A percentile compares a stretch with the other conserved stretches of the same genome.
Conservation (phyloP, 164 flowering plant genomes). For the Nelumbo lutea region DNA sequence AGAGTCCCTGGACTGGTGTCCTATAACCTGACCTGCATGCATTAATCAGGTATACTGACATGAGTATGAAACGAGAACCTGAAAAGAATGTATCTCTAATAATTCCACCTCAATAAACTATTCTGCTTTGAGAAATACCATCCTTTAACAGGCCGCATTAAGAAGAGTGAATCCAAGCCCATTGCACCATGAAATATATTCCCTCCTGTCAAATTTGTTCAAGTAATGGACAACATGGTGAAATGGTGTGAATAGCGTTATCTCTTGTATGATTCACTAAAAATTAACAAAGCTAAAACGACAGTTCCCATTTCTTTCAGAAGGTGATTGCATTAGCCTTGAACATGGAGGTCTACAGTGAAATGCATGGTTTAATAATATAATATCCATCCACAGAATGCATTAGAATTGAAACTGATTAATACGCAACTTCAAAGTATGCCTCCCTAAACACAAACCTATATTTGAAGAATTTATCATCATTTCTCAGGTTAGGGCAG, state of each 20-base stretch:
- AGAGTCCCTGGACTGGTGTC: slow-evolving; percentile 73
- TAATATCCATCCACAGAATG: not conserved
- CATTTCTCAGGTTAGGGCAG: not conserved
- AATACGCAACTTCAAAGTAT: not conserved
- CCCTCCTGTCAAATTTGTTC: slow-evolving; percentile 55
- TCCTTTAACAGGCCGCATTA: slow-evolving; percentile 96
- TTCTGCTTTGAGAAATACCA: slow-evolving; percentile 46
- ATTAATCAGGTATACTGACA: slow-evolving; percentile 1
- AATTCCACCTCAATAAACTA: not conserved
- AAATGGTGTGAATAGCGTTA: not conserved
- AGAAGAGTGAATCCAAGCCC: slow-evolving; percentile 89
- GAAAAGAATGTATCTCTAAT: not conserved
- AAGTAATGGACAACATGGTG: not conserved
- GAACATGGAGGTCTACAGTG: not conserved
- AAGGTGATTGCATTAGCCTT: too few species aligned
- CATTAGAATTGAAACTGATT: not conserved
- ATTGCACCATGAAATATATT: slow-evolving; percentile 98
- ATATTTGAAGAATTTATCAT: too few species aligned
- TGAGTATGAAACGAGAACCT: not conserved
- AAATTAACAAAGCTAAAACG: too few species aligned
- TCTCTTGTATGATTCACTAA: not conserved
- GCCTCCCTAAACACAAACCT: too few species aligned
- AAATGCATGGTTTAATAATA: not conserved
- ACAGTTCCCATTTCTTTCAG: too few species aligned
- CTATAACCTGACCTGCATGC: slow-evolving; percentile 72